Percentiles rank a stretch among this genome's conserved stretches.
phyloP scores from a whole-genome alignment of 1,284 basidiomycete genomes.

The Porogramme epimiltina region DNA sequence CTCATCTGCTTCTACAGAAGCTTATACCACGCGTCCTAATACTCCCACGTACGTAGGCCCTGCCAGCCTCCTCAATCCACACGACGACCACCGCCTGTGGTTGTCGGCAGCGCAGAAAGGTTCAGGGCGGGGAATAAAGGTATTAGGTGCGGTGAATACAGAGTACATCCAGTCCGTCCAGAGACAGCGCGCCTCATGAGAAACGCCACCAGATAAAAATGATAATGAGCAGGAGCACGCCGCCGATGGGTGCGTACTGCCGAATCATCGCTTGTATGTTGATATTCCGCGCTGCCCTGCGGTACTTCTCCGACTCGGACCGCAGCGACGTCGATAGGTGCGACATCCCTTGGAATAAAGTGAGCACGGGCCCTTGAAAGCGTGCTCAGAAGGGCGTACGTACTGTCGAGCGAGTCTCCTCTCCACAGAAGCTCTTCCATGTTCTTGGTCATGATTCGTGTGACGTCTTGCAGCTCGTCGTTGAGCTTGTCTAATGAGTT shows the following conservation, averaged over 20 bases:
- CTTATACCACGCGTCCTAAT: neutral
- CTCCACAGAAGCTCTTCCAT: conserved; percentile 99
- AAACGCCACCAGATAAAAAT: conserved; percentile 94
- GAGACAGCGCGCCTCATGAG: conserved; percentile 38
- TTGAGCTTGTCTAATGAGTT: conserved; percentile 85
- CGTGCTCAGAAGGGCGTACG: conserved; percentile 29
- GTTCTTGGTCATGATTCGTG: conserved; percentile 99
- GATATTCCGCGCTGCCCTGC: conserved; percentile 94
- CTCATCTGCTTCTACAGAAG: no score
- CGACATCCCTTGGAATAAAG: conserved; percentile 78
- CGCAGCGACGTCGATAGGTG: conserved; percentile 96
- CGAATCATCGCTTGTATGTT: conserved; percentile 93
- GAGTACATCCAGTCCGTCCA: conserved; percentile 13
- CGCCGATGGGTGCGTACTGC: conserved; percentile 93
- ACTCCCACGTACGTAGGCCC: no score
- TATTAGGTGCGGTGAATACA: conserved; percentile 11
- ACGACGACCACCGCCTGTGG: no score
- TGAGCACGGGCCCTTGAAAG: conserved; percentile 1
- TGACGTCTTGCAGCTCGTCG: conserved; percentile 96
- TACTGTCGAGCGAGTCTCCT: conserved; percentile 94
- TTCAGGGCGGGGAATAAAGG: neutral
- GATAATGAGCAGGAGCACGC: conserved; percentile 78
- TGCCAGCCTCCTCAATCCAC: no score
- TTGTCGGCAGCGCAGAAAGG: neutral
- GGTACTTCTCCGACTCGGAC: conserved; percentile 97